Percentiles rank a stretch among this genome's conserved stretches.
These are phyloP conservation scores for Teunomyces aglyptinius DNA, from an alignment of 805 yeast genomes.

Conservation along the genomic window DNA sequence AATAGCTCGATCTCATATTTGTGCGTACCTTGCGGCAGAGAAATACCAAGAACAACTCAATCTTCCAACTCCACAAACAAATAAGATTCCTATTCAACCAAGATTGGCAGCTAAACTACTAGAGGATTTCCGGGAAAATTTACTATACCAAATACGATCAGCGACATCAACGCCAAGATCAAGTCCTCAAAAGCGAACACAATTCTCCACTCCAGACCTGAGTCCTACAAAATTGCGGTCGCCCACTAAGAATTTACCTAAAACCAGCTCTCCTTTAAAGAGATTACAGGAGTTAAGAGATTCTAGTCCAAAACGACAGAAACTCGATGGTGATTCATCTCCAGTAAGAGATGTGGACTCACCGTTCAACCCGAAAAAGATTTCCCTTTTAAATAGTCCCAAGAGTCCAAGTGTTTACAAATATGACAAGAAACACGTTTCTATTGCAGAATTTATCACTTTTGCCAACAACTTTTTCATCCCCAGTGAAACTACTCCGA, in stretches of 20 bases:
- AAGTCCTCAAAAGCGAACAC: constrained; percentile 14
- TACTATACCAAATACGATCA: constrained; percentile 26
- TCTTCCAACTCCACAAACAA: constrained; percentile 48
- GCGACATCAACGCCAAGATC: constrained; percentile 16
- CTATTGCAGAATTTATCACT: constrained; percentile 35
- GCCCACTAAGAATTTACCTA: constrained; percentile 29
- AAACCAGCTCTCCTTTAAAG: constrained; percentile 36
- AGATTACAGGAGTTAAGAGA: constrained; percentile 25
- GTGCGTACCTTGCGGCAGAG: constrained; percentile 62
- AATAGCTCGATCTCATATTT: constrained; percentile 63
- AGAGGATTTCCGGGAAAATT: constrained; percentile 43
- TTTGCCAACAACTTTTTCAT: constrained; percentile 65
- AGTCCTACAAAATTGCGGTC: constrained; percentile 8
- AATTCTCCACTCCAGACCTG: constrained; percentile 1
- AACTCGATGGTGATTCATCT: background rate
- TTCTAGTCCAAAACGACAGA: constrained; percentile 6
- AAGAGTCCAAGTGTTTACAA: constrained; percentile 11
- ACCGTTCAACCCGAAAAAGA: constrained; percentile 25
- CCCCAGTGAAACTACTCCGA: constrained; percentile 50
- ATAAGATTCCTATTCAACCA: constrained; percentile 59
- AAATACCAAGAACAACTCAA: constrained; percentile 41
- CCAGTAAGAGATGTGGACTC: constrained; percentile 21
- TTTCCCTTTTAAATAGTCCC: constrained; percentile 6
- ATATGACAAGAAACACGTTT: constrained; percentile 23
- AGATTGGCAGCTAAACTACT: constrained; percentile 40